Evolutionary conservation across 108 stramenopile genomes (phyloP), one percentile per base, ranked within the genome.

Genomic region (Cyclostephanos tholiformis): DNA sequence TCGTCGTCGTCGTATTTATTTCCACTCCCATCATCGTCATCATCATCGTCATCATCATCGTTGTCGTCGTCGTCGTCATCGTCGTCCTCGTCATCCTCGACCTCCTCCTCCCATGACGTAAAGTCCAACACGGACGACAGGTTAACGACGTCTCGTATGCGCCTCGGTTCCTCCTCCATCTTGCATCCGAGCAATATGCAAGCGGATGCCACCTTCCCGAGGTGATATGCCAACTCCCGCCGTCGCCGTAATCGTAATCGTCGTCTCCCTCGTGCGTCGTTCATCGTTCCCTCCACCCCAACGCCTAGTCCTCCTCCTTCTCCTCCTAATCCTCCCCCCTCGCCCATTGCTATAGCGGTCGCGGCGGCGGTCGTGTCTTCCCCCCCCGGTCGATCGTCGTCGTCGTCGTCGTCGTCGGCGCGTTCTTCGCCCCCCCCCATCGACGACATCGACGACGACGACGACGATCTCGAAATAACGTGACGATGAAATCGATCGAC

Each of bases 61-160:
- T 6, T 29, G 30, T 67, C 25, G 30, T 27, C 13, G 20, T 48
- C 20, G 6, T 23, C 14, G 41, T 63, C 22, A 20, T 38, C 22
- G 20, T 62, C 26, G 29, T 26, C 23, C 12, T 16, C 49, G 57
- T 32, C 65, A 19, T 17, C 19, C 9, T 49, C 62, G 16, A 20
- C 23, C 27, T 56, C 53, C 36, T 65, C 56, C 56, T 23, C 25
- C 72, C 39, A 85, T 60, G 26, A 52, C 4, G 69, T 65, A 52
- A 83, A 83, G n/a, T 63, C 55, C 63, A 90, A 65, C 74, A 92
- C 79, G 14, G 63, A 64, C 22, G 86, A 76, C 36, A 87, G 29
- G 68, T 89, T 93, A 59, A 94, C 88, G 22, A 91, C 76, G 83
- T 94, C 93, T 3, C 93, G 88, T 14, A 94, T 84, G 59, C 93